These are phyloP conservation scores for Malus sieversii DNA, from an alignment of 306 rosid species.

Conservation along the genomic window DNA sequence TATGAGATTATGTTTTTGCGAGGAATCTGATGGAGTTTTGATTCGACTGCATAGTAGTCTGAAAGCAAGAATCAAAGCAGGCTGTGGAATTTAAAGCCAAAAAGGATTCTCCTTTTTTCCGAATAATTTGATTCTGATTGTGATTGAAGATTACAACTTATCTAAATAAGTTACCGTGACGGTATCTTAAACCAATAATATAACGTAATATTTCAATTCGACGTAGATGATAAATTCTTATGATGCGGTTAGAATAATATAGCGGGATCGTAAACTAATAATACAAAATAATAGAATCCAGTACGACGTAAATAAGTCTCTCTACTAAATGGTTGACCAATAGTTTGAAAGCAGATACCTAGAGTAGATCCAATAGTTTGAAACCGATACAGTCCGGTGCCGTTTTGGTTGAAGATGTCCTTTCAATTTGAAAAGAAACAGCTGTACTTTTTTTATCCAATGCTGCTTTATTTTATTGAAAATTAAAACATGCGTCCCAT, in stretches of 20 bases:
- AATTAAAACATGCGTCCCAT: neutral
- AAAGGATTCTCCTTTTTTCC: neutral
- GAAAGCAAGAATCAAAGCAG: neutral
- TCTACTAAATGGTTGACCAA: no score
- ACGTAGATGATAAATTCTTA: no score
- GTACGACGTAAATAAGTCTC: no score
- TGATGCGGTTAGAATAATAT: no score
- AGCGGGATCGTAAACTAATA: no score
- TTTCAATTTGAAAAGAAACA: neutral
- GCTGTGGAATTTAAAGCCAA: neutral
- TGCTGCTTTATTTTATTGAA: no score
- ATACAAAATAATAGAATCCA: no score
- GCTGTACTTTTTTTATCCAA: neutral
- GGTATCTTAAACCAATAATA: neutral
- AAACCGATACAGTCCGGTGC: neutral
- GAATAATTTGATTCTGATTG: neutral
- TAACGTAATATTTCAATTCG: no score
- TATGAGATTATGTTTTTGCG: neutral
- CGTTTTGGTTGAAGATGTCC: neutral
- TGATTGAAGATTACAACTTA: neutral
- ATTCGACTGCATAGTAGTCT: neutral
- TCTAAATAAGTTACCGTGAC: rapidly evolving
- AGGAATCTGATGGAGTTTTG: neutral
- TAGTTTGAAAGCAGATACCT: neutral
- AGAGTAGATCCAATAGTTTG: neutral